A percentile compares a stretch with the other conserved stretches of the same genome.
phyloP scores from a whole-genome alignment of 148 eudicot genomes.

The Linanthus parryae region DNA sequence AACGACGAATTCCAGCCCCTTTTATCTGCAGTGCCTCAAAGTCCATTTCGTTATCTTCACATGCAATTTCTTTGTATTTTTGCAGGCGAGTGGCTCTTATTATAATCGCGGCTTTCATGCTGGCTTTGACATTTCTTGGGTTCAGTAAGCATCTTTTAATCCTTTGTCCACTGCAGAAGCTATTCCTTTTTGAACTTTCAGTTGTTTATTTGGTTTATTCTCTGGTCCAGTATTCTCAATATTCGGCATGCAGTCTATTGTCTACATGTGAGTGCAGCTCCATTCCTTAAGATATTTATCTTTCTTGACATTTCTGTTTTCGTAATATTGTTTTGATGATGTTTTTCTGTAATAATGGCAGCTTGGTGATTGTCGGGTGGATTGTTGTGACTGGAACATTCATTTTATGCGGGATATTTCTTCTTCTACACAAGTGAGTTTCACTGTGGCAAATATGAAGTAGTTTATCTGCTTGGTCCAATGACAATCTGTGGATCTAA shows the following conservation, averaged over 20 bases:
- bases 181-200: neutral
- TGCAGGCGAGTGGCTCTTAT: conserved; percentile 75
- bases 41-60: neutral
- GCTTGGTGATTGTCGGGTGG: conserved; percentile 81
- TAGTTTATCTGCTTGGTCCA: neutral
- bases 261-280: conserved; percentile 57
- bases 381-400: conserved; percentile 68
- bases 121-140: conserved; percentile 65
- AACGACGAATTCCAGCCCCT: conserved; percentile 5
- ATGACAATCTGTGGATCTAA: neutral
- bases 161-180: conserved; percentile 1
- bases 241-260: conserved; percentile 72
- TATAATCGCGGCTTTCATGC: conserved; percentile 75
- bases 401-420: conserved; percentile 70
- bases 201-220: conserved; percentile 5
- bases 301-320: conserved; percentile 2
- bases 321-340: neutral
- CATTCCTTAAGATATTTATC: neutral
- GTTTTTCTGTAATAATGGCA: conserved; percentile 22
- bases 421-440: conserved; percentile 85
- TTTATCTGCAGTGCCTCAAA: neutral
- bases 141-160: conserved; percentile 40
- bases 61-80: conserved; percentile 10
- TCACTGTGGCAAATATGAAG: neutral
- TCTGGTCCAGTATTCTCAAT: conserved; percentile 61